Evolutionary conservation across 2,329 filamentous ascomycete species (phyloP), one percentile per base, ranked within the genome.

Genomic region (Sclerotinia subarctica): DNA sequence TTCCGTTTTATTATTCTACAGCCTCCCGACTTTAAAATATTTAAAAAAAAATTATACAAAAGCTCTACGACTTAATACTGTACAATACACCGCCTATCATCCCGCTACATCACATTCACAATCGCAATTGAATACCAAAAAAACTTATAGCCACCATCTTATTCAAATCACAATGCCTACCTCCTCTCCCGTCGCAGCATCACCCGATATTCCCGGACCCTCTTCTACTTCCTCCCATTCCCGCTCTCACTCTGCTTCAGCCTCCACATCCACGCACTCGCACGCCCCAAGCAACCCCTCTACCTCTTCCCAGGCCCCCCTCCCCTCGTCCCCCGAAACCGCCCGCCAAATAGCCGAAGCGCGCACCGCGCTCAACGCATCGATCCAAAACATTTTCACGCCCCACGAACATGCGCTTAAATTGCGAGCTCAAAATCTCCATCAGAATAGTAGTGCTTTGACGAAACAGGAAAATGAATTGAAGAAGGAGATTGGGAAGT

Each of bases 321-420:
- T 66, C 6, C 56, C 71, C 1, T 73, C 70, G 46, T 75, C 74
- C 17, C 74, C 74, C 5, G 72, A 75, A 66, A 71, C 74, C 13
- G 57, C 59, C 11, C 73, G 75, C n/a, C 76, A 76, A 74, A 81
- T 88, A 26, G 78, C 82, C 60, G 83, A 88, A 75, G 86, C 87
- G 51, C 86, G 87, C 71, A 78, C 81, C 42, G 86, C 85, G 11
- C 81, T 90, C 64, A 81, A 88, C 46, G 87, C 87, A 29, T 85
- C 84, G 58, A 76, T 78, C 67, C 68, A 67, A 64, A 75, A 76
- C 57, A 84, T 93, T 64, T 88, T 89, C 74, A 89, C 90, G 77
- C 85, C 88, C 73, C 83, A 93, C 72, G 89, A 93, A 80, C 80
- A 83, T 57, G 85, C 90, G 75, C 85, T 94, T 62, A 85, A 87